Conservation (phyloP, 208 protist species). For the Acanthamoeba polyphaga region DNA sequence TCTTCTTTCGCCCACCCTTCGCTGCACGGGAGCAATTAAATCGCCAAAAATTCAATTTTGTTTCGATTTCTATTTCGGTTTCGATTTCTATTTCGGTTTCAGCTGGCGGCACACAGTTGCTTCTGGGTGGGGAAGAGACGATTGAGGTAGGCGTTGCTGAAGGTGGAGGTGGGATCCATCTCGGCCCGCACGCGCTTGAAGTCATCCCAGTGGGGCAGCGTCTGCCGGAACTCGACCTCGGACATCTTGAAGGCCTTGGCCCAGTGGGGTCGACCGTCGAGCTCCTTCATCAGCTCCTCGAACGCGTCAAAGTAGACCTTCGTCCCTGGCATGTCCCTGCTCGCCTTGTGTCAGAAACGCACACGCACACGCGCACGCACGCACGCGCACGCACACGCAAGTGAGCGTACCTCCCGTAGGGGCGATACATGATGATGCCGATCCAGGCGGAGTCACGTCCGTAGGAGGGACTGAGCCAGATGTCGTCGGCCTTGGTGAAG, state of each 20-base stretch:
- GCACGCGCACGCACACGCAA: neutral
- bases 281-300: slow-evolving; percentile 72
- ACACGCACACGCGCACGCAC: too few species aligned
- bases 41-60: too few species aligned
- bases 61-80: too few species aligned
- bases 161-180: slow-evolving; percentile 56
- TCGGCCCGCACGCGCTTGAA: slow-evolving; percentile 64
- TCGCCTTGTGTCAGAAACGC: neutral
- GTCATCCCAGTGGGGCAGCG: slow-evolving; percentile 59
- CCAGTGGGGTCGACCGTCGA: slow-evolving; percentile 76
- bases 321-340: slow-evolving; percentile 51
- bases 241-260: slow-evolving; percentile 73
- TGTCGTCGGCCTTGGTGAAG: slow-evolving; percentile 77
- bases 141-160: slow-evolving; percentile 69
- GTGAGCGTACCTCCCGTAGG: slow-evolving; percentile 27
- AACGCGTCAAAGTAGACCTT: slow-evolving; percentile 74
- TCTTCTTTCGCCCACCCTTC: too few species aligned
- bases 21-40: too few species aligned
- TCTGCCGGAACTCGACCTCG: slow-evolving; percentile 21
- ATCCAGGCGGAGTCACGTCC: slow-evolving; percentile 71
- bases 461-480: slow-evolving; percentile 64
- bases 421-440: slow-evolving; percentile 78
- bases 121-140: slow-evolving; percentile 57
- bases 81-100: too few species aligned
- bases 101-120: neutral